These are phyloP conservation scores for Fragosphaeria purpurea DNA, from an alignment of 2,329 filamentous ascomycete genomes.

Conservation along the genomic window DNA sequence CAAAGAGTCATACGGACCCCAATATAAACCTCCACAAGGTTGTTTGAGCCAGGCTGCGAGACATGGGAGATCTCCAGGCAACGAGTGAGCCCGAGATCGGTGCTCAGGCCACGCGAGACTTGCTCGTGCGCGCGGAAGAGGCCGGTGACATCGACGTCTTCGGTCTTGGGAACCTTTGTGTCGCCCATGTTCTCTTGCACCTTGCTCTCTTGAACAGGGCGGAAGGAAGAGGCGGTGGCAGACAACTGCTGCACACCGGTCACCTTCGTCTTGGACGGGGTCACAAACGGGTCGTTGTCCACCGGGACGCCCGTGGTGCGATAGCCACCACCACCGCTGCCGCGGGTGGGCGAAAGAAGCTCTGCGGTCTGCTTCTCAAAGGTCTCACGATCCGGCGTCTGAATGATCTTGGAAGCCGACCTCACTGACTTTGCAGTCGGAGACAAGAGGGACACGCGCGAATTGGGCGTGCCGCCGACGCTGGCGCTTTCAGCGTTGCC, in stretches of 20 bases:
- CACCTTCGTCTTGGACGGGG: conserved; percentile 23
- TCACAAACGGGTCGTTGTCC: conserved; percentile 47
- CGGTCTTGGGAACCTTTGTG: too few relatives aligned
- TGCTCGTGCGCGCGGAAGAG: conserved; percentile 15
- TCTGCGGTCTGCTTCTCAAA: conserved; percentile 18
- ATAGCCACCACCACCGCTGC: conserved; percentile 13
- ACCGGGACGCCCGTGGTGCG: conserved; percentile 18
- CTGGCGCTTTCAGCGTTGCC: not conserved
- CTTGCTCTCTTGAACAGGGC: conserved; percentile 31
- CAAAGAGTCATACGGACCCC: conserved; percentile 25
- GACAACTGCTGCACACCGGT: conserved; percentile 41
- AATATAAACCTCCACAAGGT: conserved; percentile 34
- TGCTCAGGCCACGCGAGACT: conserved; percentile 31
- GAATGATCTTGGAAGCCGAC: conserved; percentile 26
- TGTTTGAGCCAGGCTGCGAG: conserved; percentile 18
- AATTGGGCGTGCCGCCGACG: conserved; percentile 50
- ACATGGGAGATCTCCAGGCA: conserved; percentile 31
- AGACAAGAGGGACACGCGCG: conserved; percentile 53
- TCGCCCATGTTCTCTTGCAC: too few relatives aligned
- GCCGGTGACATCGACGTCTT: conserved; percentile 2
- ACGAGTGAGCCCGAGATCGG: conserved; percentile 34
- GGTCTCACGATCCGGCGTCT: conserved; percentile 21
- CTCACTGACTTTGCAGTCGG: conserved; percentile 44
- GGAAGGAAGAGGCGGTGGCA: conserved; percentile 53
- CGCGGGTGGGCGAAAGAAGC: conserved; percentile 18